A percentile compares a stretch with the other conserved stretches of the same genome.
These are phyloP conservation scores for Lactarius trivialis DNA, from an alignment of 768 basidiomycete genomes.

Conservation along the genomic window DNA sequence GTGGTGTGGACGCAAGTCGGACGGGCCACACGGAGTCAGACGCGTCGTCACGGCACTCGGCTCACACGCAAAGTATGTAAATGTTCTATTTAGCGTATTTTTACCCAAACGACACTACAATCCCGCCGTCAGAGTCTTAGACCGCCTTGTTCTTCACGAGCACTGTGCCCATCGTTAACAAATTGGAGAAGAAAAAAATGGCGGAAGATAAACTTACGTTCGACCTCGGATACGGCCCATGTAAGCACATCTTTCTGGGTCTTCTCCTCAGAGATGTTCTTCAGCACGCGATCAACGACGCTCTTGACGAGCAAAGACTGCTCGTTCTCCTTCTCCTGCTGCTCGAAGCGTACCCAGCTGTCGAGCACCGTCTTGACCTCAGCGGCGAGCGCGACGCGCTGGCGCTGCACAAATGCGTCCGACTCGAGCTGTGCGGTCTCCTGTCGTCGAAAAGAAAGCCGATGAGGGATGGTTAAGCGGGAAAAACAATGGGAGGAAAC, in stretches of 20 bases:
- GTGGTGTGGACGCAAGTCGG: background rate
- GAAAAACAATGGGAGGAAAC: conserved; percentile 17
- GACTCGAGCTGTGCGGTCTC: conserved; percentile 90
- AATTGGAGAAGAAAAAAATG: background rate
- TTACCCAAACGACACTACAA: background rate
- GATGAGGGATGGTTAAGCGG: background rate
- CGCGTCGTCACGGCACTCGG: conserved; percentile 17
- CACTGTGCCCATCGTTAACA: conserved; percentile 40
- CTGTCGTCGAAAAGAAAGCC: conserved; percentile 32
- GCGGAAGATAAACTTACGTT: conserved; percentile 59
- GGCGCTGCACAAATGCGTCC: conserved; percentile 83
- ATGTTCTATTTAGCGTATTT: conserved; percentile 18
- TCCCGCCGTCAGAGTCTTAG: conserved; percentile 34
- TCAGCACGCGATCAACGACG: conserved; percentile 85
- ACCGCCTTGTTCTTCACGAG: conserved; percentile 91
- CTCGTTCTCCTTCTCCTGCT: conserved; percentile 93
- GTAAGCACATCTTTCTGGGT: conserved; percentile 77
- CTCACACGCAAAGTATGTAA: conserved; percentile 13
- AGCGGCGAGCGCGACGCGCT: conserved; percentile 77
- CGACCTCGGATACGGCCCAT: conserved; percentile 80
- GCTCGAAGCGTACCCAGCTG: conserved; percentile 97
- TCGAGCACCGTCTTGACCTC: conserved; percentile 95
- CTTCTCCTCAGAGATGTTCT: conserved; percentile 79
- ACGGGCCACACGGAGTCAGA: background rate
- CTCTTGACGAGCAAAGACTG: conserved; percentile 85